These are phyloP conservation scores for Fusarium paranaense DNA, from an alignment of 2,329 filamentous ascomycete genomes.

Conservation along the genomic window DNA sequence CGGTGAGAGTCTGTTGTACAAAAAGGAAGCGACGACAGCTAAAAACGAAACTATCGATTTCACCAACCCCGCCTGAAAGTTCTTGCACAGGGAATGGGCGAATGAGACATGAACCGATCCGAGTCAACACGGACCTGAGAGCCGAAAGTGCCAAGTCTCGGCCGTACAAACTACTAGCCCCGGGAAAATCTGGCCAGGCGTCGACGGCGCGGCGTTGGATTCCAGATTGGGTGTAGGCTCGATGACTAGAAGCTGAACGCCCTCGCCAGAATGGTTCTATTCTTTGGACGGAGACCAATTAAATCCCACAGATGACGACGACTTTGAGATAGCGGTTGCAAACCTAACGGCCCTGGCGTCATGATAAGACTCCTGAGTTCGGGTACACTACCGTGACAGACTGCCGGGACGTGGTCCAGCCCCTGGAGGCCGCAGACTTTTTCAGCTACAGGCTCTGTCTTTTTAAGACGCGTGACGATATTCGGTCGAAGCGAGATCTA, in stretches of 20 bases:
- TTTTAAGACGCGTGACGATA: not conserved
- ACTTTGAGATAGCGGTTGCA: not conserved
- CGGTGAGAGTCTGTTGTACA: not conserved
- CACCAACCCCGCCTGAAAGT: not conserved
- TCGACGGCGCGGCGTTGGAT: not conserved
- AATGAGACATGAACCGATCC: not conserved
- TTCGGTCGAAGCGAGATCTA: not conserved
- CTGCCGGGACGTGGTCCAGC: not conserved
- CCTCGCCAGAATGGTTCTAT: not conserved
- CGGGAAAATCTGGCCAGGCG: not conserved
- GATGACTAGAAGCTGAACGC: not conserved
- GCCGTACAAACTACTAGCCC: not conserved
- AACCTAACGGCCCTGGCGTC: not conserved
- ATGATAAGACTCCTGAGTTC: not conserved
- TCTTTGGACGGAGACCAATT: not conserved
- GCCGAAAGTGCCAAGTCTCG: not conserved
- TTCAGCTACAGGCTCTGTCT: not conserved
- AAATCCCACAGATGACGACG: not conserved
- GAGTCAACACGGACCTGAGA: not conserved
- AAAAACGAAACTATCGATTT: not conserved
- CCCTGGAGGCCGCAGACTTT: not conserved
- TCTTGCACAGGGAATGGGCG: not conserved
- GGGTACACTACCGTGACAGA: not conserved
- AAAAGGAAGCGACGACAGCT: constrained; percentile 1
- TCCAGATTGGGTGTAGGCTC: not conserved